Evolutionary conservation across 2,329 filamentous ascomycete species (phyloP).

Genomic region (Thielaviopsis euricoi): DNA sequence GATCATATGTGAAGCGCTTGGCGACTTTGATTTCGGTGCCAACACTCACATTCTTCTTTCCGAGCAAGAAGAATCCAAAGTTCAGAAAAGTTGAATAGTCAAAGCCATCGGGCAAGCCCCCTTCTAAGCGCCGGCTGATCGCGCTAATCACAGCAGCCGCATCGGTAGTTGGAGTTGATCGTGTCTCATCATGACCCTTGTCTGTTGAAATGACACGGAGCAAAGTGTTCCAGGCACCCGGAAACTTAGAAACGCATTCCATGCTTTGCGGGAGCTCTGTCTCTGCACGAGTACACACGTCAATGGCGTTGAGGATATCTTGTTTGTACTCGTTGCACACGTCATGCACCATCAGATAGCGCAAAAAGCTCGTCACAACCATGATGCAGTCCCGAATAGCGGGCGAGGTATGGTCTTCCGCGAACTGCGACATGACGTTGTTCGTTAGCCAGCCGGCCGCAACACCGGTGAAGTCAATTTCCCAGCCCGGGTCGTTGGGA

Average conservation of each 20-base stretch:
- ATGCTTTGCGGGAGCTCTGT: conserved; percentile 47
- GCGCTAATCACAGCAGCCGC: too few relatives aligned
- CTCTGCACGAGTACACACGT: conserved; percentile 49
- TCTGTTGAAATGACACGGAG: conserved; percentile 29
- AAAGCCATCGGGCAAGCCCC: neutral
- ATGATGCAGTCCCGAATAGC: conserved; percentile 17
- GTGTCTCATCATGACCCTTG: neutral
- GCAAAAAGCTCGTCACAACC: conserved; percentile 71
- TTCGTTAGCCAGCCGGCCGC: conserved; percentile 63
- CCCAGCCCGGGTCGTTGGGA: conserved; percentile 38
- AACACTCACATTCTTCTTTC: neutral
- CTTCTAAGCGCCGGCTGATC: neutral
- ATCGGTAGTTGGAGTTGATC: neutral
- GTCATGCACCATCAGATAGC: conserved; percentile 69
- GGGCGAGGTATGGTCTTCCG: neutral
- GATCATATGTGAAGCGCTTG: neutral
- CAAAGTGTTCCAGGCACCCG: conserved; percentile 64
- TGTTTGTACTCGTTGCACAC: conserved; percentile 68
- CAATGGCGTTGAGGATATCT: conserved; percentile 49
- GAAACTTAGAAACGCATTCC: conserved; percentile 36
- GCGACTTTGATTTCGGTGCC: neutral
- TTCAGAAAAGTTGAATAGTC: neutral
- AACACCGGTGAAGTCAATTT: conserved; percentile 65
- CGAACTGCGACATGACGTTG: conserved; percentile 17
- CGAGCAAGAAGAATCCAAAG: neutral